phyloP scores from a whole-genome alignment of 129 eudicot species.

The Artemisia annua region DNA sequence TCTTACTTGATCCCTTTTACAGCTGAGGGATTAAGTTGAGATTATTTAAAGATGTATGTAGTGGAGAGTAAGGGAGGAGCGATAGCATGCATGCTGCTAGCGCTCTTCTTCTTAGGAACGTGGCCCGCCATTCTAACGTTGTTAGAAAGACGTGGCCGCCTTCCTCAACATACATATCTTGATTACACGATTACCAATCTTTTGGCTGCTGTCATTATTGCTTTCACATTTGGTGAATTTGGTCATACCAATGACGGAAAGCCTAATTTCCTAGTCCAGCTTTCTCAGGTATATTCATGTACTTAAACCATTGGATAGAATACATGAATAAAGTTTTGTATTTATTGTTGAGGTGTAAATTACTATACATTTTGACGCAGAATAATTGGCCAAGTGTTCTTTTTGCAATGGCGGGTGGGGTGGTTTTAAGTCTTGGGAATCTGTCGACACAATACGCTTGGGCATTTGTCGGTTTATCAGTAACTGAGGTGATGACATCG shows the following conservation, averaged over 20 bases:
- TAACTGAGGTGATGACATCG: constrained; percentile 67
- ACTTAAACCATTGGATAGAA: neutral
- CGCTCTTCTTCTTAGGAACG: constrained; percentile 77
- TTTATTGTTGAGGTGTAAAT: constrained; percentile 1
- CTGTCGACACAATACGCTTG: constrained; percentile 82
- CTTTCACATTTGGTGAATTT: constrained; percentile 80
- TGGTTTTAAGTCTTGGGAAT: constrained; percentile 84
- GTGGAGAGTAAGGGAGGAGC: constrained; percentile 96
- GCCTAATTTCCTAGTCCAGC: constrained; percentile 78
- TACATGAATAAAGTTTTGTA: neutral
- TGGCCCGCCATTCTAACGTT: constrained; percentile 90
- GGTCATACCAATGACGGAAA: constrained; percentile 47
- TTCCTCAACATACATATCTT: constrained; percentile 94
- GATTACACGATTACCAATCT: constrained; percentile 84
- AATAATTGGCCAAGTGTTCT: constrained; percentile 84
- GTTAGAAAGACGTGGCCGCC: constrained; percentile 88
- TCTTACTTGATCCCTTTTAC: constrained; percentile 19
- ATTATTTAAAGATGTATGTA: constrained; percentile 60
- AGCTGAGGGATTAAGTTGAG: constrained; percentile 9
- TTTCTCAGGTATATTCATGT: constrained; percentile 60
- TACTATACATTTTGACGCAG: constrained; percentile 33
- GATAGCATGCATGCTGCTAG: constrained; percentile 79
- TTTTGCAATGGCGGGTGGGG: constrained; percentile 92
- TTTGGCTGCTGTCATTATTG: constrained; percentile 79
- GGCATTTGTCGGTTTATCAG: constrained; percentile 96